Evolutionary conservation across 1,284 basidiomycete genomes (phyloP).

Genomic region (Meira nashicola): DNA sequence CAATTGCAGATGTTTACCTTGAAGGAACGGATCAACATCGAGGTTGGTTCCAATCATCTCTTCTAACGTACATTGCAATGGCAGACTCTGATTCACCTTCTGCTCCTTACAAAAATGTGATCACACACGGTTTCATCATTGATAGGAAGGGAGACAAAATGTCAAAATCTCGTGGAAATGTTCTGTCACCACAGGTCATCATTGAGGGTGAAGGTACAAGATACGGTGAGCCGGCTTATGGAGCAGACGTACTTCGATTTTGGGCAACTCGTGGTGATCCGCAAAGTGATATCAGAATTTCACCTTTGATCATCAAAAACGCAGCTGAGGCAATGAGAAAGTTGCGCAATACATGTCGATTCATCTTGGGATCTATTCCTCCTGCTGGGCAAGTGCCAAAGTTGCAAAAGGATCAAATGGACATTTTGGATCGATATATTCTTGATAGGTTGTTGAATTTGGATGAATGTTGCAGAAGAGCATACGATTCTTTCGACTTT

Average conservation of each 20-base stretch:
- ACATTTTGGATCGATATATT: slow-evolving; percentile 61
- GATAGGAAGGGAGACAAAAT: slow-evolving; percentile 91
- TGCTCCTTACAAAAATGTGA: slow-evolving; percentile 71
- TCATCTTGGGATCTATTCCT: slow-evolving; percentile 70
- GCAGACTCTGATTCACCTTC: slow-evolving; percentile 30
- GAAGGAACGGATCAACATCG: slow-evolving; percentile 98
- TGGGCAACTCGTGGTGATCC: slow-evolving; percentile 93
- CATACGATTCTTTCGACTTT: slow-evolving; percentile 75
- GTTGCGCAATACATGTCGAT: slow-evolving; percentile 82
- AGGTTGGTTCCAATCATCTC: slow-evolving; percentile 96
- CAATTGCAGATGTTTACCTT: slow-evolving; percentile 75
- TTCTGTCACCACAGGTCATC: slow-evolving; percentile 76
- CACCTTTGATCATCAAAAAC: slow-evolving; percentile 71
- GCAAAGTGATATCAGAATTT: slow-evolving; percentile 79
- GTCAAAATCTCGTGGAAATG: slow-evolving; percentile 95
- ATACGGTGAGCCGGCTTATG: slow-evolving; percentile 71
- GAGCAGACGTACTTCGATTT: slow-evolving; percentile 78
- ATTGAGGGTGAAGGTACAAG: slow-evolving; percentile 65
- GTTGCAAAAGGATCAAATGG: slow-evolving; percentile 16
- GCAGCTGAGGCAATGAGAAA: slow-evolving; percentile 75
- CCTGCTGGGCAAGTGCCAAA: slow-evolving; percentile 1
- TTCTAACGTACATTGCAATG: slow-evolving; percentile 69
- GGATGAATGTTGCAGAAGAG: slow-evolving; percentile 64
- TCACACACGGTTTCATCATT: slow-evolving; percentile 95
- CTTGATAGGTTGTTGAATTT: slow-evolving; percentile 75